Evolutionary conservation across 177 flowering plant genomes (phyloP).

Genomic region (Telopea speciosissima): DNA sequence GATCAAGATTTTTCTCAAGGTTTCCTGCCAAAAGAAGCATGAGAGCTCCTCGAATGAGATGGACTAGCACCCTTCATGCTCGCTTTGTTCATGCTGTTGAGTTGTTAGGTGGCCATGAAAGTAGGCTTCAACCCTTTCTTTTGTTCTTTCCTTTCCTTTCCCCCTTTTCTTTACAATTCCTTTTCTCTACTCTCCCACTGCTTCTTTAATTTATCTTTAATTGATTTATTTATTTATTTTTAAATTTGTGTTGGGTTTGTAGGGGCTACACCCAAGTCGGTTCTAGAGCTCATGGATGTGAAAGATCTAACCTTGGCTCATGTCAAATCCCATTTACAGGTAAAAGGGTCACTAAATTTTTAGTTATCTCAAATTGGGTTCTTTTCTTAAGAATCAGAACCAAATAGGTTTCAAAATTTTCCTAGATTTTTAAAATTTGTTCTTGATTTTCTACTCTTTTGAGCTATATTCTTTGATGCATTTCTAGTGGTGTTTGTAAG

Average conservation of each 20-base stretch:
- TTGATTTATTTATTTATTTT: neutral
- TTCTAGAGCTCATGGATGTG: conserved; percentile 99
- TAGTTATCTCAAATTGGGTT: conserved; percentile 7
- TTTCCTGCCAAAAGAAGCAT: conserved; percentile 73
- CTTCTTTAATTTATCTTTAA: neutral
- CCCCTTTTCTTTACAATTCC: conserved; percentile 1
- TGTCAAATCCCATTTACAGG: conserved; percentile 98
- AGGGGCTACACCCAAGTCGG: conserved; percentile 99
- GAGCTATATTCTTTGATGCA: neutral
- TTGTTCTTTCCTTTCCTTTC: conserved; percentile 2
- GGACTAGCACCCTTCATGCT: conserved; percentile 91
- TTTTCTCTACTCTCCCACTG: conserved; percentile 3
- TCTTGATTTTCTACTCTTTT: neutral
- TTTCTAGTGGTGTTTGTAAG: neutral
- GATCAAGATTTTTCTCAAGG: conserved; percentile 66
- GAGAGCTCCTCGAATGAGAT: conserved; percentile 94
- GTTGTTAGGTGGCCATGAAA: conserved; percentile 97
- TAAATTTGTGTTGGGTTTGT: conserved; percentile 6
- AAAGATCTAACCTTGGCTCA: conserved; percentile 98
- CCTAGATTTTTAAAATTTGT: neutral
- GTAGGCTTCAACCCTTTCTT: conserved; percentile 30
- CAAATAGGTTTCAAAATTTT: neutral
- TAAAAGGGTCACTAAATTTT: conserved; percentile 18
- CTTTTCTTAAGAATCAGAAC: conserved; percentile 3
- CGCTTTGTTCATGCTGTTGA: conserved; percentile 96